phyloP scores from a whole-genome alignment of 495 filamentous ascomycete genomes.

The Penicillium lagena region DNA sequence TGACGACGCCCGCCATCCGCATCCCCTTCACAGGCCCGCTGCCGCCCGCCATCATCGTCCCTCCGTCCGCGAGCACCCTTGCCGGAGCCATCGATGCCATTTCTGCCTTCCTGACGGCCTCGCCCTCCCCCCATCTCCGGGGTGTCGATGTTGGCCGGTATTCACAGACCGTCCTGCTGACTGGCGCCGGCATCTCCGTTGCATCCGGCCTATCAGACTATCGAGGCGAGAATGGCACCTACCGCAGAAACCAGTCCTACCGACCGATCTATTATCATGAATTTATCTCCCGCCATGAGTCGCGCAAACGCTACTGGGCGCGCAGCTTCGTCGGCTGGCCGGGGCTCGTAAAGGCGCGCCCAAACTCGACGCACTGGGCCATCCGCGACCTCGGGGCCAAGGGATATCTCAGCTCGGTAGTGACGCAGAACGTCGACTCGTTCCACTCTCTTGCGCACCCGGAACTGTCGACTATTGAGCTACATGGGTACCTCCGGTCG shows the following conservation, averaged over 20 bases:
- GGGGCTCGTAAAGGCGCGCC: conserved; percentile 64
- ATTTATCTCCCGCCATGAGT: conserved; percentile 75
- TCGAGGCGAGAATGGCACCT: conserved; percentile 82
- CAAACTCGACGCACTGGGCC: conserved; percentile 75
- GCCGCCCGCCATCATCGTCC: conserved; percentile 70
- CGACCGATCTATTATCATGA: conserved; percentile 91
- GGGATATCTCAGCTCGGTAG: conserved; percentile 66
- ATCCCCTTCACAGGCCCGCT: conserved; percentile 87
- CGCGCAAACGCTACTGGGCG: conserved; percentile 93
- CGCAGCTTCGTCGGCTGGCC: conserved; percentile 91
- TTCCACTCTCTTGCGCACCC: conserved; percentile 81
- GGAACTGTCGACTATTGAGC: conserved; percentile 64
- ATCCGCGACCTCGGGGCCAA: conserved; percentile 62
- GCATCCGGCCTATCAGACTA: conserved; percentile 92
- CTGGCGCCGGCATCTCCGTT: conserved; percentile 90
- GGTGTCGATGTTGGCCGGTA: conserved; percentile 40
- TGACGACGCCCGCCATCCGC: conserved; percentile 68
- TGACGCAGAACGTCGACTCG: conserved; percentile 97
- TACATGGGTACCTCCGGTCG: conserved; percentile 84
- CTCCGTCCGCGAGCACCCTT: conserved; percentile 58
- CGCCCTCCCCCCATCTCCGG: conserved; percentile 40
- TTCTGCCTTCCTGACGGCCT: conserved; percentile 60
- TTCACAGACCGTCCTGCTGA: conserved; percentile 67
- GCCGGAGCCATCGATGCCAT: conserved; percentile 73
- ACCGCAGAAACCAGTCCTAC: conserved; percentile 81